Conservation (phyloP, 768 basidiomycete species). For the Brasilioporus rufonigricans region DNA sequence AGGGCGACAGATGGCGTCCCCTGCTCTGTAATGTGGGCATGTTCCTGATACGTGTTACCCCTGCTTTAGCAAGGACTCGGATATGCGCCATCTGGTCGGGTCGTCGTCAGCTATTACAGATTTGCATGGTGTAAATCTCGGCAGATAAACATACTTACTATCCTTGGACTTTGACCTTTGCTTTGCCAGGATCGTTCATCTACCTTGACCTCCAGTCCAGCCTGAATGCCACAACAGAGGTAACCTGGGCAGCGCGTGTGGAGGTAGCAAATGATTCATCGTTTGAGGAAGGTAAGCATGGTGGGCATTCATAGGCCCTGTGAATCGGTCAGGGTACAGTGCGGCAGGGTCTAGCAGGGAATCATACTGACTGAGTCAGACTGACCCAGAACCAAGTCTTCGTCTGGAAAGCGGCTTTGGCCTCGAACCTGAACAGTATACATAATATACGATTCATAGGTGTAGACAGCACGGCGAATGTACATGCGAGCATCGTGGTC, state of each 20-base stretch:
- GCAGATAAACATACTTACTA: constrained; percentile 5
- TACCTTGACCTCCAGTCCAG: neutral
- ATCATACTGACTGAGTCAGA: neutral
- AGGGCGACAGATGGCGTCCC: neutral
- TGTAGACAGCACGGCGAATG: neutral
- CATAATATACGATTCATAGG: neutral
- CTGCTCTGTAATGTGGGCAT: neutral
- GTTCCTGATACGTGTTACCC: neutral
- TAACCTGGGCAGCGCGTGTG: neutral
- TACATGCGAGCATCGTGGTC: neutral
- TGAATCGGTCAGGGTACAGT: neutral
- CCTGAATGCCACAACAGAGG: neutral
- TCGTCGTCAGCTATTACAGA: neutral
- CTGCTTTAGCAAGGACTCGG: neutral
- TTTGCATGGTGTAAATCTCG: constrained; percentile 2
- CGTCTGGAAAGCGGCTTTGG: neutral
- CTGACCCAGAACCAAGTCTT: too few relatives aligned
- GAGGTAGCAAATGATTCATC: neutral
- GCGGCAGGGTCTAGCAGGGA: neutral
- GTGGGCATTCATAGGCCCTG: neutral
- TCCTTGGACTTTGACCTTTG: neutral
- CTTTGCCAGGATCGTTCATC: neutral
- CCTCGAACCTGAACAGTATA: neutral
- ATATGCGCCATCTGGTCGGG: neutral
- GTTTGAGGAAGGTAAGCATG: neutral